A percentile compares a stretch with the other conserved stretches of the same genome.
Conservation (phyloP, 768 basidiomycete species). For the Trametes elegans region DNA sequence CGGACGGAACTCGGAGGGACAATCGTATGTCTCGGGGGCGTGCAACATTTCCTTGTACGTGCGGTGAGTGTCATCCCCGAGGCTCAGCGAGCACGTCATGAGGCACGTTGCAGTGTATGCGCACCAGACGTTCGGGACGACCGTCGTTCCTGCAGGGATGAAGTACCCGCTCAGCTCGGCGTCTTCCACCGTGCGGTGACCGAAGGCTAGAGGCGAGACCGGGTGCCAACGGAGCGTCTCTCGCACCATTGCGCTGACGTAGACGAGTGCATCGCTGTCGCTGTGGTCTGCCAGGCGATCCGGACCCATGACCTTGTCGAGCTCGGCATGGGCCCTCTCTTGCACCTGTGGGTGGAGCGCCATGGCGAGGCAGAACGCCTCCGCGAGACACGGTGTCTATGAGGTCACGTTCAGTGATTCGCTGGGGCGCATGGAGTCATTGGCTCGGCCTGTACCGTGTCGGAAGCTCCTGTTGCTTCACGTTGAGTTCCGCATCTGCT, state of each 20-base stretch:
- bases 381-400: conserved; percentile 13
- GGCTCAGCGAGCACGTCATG: no score
- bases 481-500: neutral
- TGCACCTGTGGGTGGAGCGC: conserved; percentile 26
- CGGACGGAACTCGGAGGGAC: conserved; percentile 78
- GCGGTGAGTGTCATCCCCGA: neutral
- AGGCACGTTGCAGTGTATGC: no score
- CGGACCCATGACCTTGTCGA: conserved; percentile 11
- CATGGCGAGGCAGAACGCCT: conserved; percentile 31
- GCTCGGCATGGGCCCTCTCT: conserved; percentile 8
- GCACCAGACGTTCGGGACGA: no score
- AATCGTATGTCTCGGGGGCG: conserved; percentile 81
- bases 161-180: conserved; percentile 20
- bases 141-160: conserved; percentile 28
- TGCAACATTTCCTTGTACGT: conserved; percentile 57
- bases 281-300: conserved; percentile 6
- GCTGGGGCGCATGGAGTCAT: neutral
- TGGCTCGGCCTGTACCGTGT: neutral
- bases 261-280: conserved; percentile 1
- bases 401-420: neutral
- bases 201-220: neutral
- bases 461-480: neutral
- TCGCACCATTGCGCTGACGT: conserved; percentile 8
- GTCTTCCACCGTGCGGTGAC: conserved; percentile 30
- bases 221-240: conserved; percentile 13